Percentiles rank a stretch among this genome's conserved stretches.
Conservation (phyloP, 805 yeast species). For the Suhomyces prunicola region DNA sequence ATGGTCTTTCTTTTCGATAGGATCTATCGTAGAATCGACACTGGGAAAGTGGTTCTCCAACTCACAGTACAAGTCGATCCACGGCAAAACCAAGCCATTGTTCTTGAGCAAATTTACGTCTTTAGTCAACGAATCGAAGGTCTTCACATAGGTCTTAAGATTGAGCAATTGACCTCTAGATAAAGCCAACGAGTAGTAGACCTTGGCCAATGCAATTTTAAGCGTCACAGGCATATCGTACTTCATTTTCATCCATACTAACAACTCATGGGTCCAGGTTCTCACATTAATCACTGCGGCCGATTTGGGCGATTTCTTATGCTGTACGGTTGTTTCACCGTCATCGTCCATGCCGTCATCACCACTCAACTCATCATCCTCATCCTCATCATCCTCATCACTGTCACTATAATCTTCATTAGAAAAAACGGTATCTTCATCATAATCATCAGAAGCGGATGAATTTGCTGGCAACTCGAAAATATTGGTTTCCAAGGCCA, state of each 20-base stretch:
- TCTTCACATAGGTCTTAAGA: constrained; percentile 55
- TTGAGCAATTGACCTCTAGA: constrained; percentile 69
- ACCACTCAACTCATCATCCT: constrained; percentile 35
- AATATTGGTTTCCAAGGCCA: constrained; percentile 54
- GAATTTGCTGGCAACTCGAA: constrained; percentile 28
- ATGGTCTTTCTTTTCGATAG: constrained; percentile 47
- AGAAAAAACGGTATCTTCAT: constrained; percentile 15
- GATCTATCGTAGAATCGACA: constrained; percentile 36
- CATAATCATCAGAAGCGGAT: constrained; percentile 1
- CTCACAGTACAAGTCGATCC: constrained; percentile 45
- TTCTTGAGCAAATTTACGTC: constrained; percentile 33
- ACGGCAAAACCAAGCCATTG: constrained; percentile 46
- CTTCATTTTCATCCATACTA: constrained; percentile 73
- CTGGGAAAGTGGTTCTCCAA: constrained; percentile 30
- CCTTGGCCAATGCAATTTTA: constrained; percentile 59
- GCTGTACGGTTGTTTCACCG: constrained; percentile 43
- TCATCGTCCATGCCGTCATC: constrained; percentile 33
- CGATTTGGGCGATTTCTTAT: constrained; percentile 60
- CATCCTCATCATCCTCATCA: constrained; percentile 19
- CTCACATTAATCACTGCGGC: constrained; percentile 73
- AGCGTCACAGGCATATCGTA: constrained; percentile 70
- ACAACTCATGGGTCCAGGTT: constrained; percentile 85
- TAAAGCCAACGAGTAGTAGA: constrained; percentile 68
- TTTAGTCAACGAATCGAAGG: constrained; percentile 57
- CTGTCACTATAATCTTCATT: constrained; percentile 14